Evolutionary conservation across 305 asterid species (phyloP).

Genomic region (Solanum aculeatissimum): DNA sequence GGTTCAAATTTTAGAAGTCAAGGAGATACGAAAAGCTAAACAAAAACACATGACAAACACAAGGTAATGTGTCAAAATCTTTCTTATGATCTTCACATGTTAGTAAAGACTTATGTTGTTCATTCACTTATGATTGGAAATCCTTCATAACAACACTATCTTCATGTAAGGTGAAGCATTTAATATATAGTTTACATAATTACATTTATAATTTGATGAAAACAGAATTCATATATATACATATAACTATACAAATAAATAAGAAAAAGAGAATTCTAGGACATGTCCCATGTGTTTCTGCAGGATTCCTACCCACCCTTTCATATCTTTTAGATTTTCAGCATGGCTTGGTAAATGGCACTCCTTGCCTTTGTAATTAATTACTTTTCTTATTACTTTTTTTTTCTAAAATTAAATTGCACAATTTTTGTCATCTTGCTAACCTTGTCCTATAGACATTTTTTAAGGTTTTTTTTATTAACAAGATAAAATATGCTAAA

Average conservation of each 20-base stretch:
- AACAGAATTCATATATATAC: not conserved
- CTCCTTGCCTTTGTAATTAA: not conserved
- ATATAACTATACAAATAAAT: not conserved
- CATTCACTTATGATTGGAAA: not conserved
- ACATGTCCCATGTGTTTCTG: slow-evolving; percentile 1
- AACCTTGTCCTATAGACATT: not conserved
- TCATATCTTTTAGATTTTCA: not conserved
- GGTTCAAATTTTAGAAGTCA: not conserved
- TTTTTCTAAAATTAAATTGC: not conserved
- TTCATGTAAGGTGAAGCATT: not conserved
- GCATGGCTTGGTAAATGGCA: not conserved
- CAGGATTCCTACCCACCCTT: not conserved
- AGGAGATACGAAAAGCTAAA: not conserved
- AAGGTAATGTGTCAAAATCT: not conserved
- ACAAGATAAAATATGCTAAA: too few species aligned
- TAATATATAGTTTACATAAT: not conserved
- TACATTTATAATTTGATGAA: not conserved
- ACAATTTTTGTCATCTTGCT: not conserved
- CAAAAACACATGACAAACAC: not conserved
- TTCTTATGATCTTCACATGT: not conserved
- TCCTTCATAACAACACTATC: not conserved
- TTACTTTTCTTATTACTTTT: not conserved
- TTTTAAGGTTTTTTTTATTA: not conserved
- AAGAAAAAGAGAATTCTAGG: not conserved
- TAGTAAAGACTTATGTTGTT: not conserved